These are phyloP conservation scores for Grosmannia clavigera DNA, from an alignment of 2,329 filamentous ascomycete species.

Conservation along the genomic window DNA sequence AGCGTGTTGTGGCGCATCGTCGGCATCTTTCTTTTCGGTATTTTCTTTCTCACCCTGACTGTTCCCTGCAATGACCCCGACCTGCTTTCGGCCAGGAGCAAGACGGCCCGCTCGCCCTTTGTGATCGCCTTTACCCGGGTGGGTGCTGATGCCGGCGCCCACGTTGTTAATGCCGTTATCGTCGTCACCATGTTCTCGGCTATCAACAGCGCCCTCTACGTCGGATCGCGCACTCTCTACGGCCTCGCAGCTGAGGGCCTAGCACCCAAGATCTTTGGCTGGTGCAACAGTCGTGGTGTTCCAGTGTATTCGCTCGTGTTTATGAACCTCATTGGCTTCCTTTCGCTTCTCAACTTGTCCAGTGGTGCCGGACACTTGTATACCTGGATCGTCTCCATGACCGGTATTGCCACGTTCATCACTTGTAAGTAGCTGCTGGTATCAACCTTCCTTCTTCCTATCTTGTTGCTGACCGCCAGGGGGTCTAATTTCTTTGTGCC, in stretches of 20 bases:
- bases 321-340: conserved; percentile 46
- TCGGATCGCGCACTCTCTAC: conserved; percentile 45
- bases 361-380: conserved; percentile 31
- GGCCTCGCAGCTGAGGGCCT: conserved; percentile 44
- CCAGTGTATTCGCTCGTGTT: conserved; percentile 49
- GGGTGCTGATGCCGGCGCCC: conserved; percentile 33
- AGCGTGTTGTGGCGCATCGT: conserved; percentile 47
- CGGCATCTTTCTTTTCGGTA: conserved; percentile 27
- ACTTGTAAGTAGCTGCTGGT: not conserved
- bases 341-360: conserved; percentile 50
- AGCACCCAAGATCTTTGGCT: conserved; percentile 36
- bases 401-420: not conserved
- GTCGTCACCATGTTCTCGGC: conserved; percentile 44
- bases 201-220: conserved; percentile 50
- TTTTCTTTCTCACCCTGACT: conserved; percentile 56
- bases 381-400: conserved; percentile 1
- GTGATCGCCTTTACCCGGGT: conserved; percentile 39
- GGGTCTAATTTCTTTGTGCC: not conserved
- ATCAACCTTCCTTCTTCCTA: not conserved
- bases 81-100: conserved; percentile 30
- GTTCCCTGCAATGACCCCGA: conserved; percentile 44
- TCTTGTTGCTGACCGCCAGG: not conserved
- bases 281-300: conserved; percentile 43
- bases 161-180: not conserved
- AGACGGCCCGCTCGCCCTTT: conserved; percentile 40